Evolutionary conservation across 2,329 filamentous ascomycete species (phyloP), one percentile per base, ranked within the genome.

Genomic region (Botrytis medusae): DNA sequence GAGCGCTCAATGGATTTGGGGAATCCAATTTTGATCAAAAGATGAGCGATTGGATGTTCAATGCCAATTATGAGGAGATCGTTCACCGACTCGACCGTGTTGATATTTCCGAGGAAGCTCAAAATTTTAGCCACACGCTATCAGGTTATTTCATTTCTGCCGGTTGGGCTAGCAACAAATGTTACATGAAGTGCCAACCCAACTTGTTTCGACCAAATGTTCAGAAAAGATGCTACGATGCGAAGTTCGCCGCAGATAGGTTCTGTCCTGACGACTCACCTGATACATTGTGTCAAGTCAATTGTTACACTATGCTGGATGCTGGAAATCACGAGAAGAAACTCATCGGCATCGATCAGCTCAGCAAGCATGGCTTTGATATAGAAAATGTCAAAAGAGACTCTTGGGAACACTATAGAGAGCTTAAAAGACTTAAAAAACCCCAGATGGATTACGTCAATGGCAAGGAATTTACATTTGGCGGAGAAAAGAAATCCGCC

Each of bases 181-280:
- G 62, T 37, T 72, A 72, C 51, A 68, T 72, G 62, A 72, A 72
- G n/a, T 72, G 70, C 40, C 48, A 68, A 7, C 42, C n/a, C 6
- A 10, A 60, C 1, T 3, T 72, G 16, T 42, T 48, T 7, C 62
- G 48, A 22, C 22, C 12, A 25, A 16, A 9, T 4, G 70, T 46
- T 18, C 6, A 22, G 32, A 25, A 34, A 42, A 68, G 25, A 37
- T 72, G 63, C 40, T 9, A 34, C 32, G 29, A 48, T 0, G 40
- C 12, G 14, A 32, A 60, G 1, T 44, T 48, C 4, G 22, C 32
- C 29, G 20, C 34, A 12, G 10, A 60, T n/a, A 67, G 46, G 22
- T 72, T 48, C 25, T 72, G 70, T 29, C 62, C 70, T 20, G 51
- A 40, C 2, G 70, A 72, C 1, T 22, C 32, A 9, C 70, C 70